Base-by-base conservation (phyloP, 148 eudicot species). In the Diospyros lotus region DNA sequence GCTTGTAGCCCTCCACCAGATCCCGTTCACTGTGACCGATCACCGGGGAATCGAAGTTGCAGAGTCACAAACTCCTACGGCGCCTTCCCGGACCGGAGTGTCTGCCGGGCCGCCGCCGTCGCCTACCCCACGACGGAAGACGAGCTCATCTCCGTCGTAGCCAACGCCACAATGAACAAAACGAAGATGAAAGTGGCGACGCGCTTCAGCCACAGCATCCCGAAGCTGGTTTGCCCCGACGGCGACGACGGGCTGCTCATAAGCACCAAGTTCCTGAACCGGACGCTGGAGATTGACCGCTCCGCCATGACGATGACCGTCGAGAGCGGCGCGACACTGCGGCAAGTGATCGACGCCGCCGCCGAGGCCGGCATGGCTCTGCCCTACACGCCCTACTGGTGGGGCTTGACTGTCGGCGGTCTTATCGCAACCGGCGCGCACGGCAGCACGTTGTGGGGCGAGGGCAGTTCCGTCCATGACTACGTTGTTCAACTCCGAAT, bases 381-480 rank as follows among this genome's bases (percentile, higher is more conserved):
- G 75, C 91, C 94, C n/a, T 83, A 88, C 64, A 58, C 92, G 1
- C 97, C 97, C 0, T 92, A 92, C 60, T 92, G 94, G 94, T 90
- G 86, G 93, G 97, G 97, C 2, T 71, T 92, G 62, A 88, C 92
- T 4, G 71, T 92, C 0, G 97, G 97, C 15, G 94, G 97, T 9
- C 74, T 92, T 72, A 53, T 92, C 10, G 86, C 86, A 7, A 92
- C 97, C 2, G 97, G 97, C 9, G 94, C 97, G 2, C 94, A 90
- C 58, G 97, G 97, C 13, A 92, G 97, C 86, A 82, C 89, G 8
- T 67, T 89, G 68, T 90, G 88, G 94, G 91, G 92, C 1, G 55
- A 55, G 42, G 97, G 97, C 11, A 88, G 92, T 58, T 81, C 89
- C 0, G 88, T 92, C 28, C 97, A 92, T 60, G 92, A 92, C 71